Conservation (phyloP, 768 basidiomycete species). For the Mycena crocata region DNA sequence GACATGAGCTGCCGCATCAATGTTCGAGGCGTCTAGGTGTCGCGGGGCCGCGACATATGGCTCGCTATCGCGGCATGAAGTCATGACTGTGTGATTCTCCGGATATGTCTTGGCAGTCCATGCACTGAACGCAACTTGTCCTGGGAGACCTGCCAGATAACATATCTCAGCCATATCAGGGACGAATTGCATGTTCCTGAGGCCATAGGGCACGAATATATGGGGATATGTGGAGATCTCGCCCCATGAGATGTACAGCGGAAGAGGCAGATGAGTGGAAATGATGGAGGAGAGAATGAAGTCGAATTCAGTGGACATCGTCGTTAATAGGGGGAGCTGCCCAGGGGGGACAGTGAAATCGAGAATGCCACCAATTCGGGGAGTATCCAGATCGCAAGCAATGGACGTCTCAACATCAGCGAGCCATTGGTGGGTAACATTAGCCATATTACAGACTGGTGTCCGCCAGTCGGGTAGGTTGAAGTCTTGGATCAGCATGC, state of each 20-base stretch:
- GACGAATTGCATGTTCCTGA: background rate
- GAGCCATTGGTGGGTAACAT: background rate
- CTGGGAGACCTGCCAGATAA: background rate
- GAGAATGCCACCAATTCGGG: slow-evolving; percentile 14
- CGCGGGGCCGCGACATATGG: too few relatives aligned
- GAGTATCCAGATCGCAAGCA: background rate
- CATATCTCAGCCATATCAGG: background rate
- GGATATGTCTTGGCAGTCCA: background rate
- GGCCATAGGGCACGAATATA: background rate
- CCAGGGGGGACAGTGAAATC: background rate
- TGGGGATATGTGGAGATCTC: background rate
- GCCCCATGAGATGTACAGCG: background rate
- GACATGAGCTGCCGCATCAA: too few relatives aligned
- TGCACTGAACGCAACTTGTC: background rate
- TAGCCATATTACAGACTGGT: background rate
- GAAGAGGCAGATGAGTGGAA: background rate
- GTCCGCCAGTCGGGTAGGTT: background rate
- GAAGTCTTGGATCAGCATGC: too few relatives aligned
- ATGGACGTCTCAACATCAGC: slow-evolving; percentile 1
- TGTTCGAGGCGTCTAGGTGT: too few relatives aligned
- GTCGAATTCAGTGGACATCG: too few relatives aligned
- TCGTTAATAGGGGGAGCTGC: background rate
- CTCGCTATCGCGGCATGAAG: too few relatives aligned
- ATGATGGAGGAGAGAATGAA: background rate
- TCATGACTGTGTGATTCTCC: background rate